Percentiles rank a stretch among this genome's conserved stretches.
phyloP scores from a whole-genome alignment of 2,329 filamentous ascomycete species.

The Trichoderma endophyticum region DNA sequence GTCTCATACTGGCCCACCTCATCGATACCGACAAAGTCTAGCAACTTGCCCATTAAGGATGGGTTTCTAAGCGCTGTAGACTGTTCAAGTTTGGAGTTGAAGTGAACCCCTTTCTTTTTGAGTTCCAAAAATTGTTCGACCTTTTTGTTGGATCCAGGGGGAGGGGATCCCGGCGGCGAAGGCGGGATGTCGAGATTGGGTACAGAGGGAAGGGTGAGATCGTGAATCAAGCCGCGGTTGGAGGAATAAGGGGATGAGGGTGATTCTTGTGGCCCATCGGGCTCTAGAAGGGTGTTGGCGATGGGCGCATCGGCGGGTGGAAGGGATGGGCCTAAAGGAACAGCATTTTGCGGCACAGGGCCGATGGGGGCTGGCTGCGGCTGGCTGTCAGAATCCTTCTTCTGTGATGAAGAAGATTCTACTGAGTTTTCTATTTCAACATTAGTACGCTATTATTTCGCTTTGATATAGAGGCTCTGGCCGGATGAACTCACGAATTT shows the following conservation, averaged over 20 bases:
- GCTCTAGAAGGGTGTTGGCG: slow-evolving; percentile 20
- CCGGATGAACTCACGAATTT: background rate
- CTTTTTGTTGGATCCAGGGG: slow-evolving; percentile 56
- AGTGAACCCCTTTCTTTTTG: slow-evolving; percentile 75
- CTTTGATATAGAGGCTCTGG: background rate
- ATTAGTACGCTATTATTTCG: background rate
- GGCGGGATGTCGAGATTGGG: slow-evolving; percentile 72
- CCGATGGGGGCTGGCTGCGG: slow-evolving; percentile 24
- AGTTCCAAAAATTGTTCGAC: slow-evolving; percentile 71
- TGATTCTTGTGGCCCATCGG: slow-evolving; percentile 25
- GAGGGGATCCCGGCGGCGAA: slow-evolving; percentile 64
- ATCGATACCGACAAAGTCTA: slow-evolving; percentile 59
- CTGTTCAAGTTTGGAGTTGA: slow-evolving; percentile 69
- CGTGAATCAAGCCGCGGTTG: slow-evolving; percentile 61
- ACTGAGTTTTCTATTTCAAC: background rate
- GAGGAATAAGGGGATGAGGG: slow-evolving; percentile 62
- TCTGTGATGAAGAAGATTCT: background rate
- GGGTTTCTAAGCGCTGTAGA: slow-evolving; percentile 70
- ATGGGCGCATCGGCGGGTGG: slow-evolving; percentile 30
- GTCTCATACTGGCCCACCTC: slow-evolving; percentile 62
- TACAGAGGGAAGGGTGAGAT: slow-evolving; percentile 69
- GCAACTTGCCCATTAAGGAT: slow-evolving; percentile 66
- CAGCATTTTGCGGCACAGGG: slow-evolving; percentile 31
- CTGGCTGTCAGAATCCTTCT: background rate
- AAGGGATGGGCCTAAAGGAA: slow-evolving; percentile 40